Evolutionary conservation across 2,329 filamentous ascomycete species (phyloP).

Genomic region (Hymenoscyphus infarciens): DNA sequence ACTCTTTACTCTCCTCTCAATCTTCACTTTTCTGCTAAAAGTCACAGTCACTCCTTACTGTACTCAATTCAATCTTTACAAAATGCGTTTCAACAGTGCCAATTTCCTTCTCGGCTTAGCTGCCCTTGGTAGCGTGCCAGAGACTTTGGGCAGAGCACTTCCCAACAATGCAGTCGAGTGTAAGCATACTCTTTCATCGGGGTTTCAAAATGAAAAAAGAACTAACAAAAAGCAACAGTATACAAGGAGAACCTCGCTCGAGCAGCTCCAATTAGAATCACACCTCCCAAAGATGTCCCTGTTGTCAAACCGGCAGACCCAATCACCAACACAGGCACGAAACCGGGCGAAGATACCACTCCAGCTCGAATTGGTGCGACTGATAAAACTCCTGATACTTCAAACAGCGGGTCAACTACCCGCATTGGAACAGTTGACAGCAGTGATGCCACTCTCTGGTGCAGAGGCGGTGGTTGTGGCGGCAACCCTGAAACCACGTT

Average conservation of each 20-base stretch:
- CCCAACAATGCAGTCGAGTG: neutral
- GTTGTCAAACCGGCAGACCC: neutral
- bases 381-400: neutral
- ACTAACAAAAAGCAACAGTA: neutral
- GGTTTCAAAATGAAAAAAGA: neutral
- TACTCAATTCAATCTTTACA: neutral
- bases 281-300: neutral
- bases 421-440: neutral
- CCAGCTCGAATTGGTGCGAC: neutral
- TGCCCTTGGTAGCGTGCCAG: neutral
- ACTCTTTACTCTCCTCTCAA: neutral
- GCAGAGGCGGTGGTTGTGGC: no score
- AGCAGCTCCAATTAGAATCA: slow-evolving; percentile 1
- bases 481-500: no score
- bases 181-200: neutral
- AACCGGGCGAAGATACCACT: neutral
- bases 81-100: slow-evolving; percentile 5
- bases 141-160: slow-evolving; percentile 2
- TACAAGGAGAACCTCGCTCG: slow-evolving; percentile 1
- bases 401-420: neutral
- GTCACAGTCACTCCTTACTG: neutral
- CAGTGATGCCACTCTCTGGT: neutral
- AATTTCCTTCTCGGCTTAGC: slow-evolving; percentile 3
- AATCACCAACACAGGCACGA: neutral
- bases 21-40: neutral